Percentiles rank a stretch among this genome's conserved stretches.
phyloP scores from a whole-genome alignment of 345 rosid genomes.

The Gossypium bickii region DNA sequence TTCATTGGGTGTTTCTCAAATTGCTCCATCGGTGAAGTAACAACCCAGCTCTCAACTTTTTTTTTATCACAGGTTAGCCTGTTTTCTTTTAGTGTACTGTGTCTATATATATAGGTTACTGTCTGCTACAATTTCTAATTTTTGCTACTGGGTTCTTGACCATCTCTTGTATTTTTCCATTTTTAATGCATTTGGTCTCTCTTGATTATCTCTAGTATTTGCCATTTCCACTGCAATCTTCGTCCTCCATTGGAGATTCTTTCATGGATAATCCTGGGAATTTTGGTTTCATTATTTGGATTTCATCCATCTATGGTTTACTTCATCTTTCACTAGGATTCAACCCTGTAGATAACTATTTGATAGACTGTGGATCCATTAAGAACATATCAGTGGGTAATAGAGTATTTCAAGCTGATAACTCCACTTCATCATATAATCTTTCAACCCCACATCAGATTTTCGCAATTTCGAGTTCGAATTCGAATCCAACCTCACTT shows the following conservation, averaged over 20 bases:
- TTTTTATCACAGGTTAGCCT: background rate
- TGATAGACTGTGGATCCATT: constrained; percentile 57
- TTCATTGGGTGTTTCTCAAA: background rate
- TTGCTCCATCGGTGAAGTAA: background rate
- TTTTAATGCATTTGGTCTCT: background rate
- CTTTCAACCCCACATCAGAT: constrained; percentile 26
- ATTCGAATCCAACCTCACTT: constrained; percentile 23
- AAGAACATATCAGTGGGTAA: constrained; percentile 34
- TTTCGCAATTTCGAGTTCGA: constrained; percentile 28
- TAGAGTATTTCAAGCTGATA: constrained; percentile 50
- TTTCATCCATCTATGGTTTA: background rate
- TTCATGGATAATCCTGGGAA: background rate
- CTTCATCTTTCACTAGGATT: constrained; percentile 1
- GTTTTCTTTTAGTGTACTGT: background rate
- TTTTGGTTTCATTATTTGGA: constrained; percentile 8
- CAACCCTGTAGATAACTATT: background rate
- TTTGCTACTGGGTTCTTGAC: background rate
- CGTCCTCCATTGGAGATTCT: background rate
- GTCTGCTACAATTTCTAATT: background rate
- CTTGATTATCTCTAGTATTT: background rate
- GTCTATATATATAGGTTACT: background rate
- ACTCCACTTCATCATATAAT: constrained; percentile 10
- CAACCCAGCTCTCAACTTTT: background rate
- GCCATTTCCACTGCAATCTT: background rate
- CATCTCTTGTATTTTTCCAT: background rate